These are phyloP conservation scores for Pezizomycotina sp. DNA, from an alignment of 2,329 filamentous ascomycete genomes.

Conservation along the genomic window DNA sequence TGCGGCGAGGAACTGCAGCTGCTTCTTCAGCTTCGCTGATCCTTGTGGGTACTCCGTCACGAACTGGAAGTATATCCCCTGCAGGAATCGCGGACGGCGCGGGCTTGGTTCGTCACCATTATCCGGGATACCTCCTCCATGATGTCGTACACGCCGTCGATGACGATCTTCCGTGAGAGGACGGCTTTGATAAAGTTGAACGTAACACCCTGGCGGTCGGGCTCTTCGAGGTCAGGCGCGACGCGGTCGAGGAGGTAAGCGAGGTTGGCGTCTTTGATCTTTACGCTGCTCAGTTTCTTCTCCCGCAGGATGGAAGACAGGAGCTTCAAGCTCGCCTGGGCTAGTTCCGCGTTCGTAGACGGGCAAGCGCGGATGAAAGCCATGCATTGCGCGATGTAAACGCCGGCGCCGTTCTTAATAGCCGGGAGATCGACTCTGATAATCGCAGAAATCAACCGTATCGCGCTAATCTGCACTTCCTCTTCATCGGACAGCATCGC, in stretches of 20 bases:
- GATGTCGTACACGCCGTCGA: conserved; percentile 76
- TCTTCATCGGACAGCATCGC: conserved; percentile 70
- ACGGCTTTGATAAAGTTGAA: conserved; percentile 89
- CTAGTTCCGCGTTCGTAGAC: conserved; percentile 64
- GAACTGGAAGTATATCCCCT: conserved; percentile 84
- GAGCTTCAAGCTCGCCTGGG: conserved; percentile 78
- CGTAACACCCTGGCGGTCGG: conserved; percentile 76
- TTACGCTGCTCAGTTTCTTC: conserved; percentile 52
- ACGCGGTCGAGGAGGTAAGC: conserved; percentile 68
- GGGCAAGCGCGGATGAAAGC: conserved; percentile 61
- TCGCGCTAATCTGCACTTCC: conserved; percentile 76
- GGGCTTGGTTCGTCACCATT: conserved; percentile 93
- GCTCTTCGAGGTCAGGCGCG: conserved; percentile 79
- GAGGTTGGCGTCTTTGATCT: conserved; percentile 63
- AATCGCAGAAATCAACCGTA: conserved; percentile 70
- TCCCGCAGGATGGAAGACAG: conserved; percentile 73
- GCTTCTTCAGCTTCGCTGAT: conserved; percentile 73
- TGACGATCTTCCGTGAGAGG: conserved; percentile 68
- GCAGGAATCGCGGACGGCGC: conserved; percentile 70
- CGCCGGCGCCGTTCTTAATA: conserved; percentile 52
- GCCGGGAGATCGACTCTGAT: conserved; percentile 64
- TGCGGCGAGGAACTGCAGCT: conserved; percentile 71
- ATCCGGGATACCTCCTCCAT: conserved; percentile 76
- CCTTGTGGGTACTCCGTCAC: conserved; percentile 86
- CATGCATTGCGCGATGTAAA: conserved; percentile 73